Evolutionary conservation across 2,329 filamentous ascomycete species (phyloP).

Genomic region (Monosporascus sp.): DNA sequence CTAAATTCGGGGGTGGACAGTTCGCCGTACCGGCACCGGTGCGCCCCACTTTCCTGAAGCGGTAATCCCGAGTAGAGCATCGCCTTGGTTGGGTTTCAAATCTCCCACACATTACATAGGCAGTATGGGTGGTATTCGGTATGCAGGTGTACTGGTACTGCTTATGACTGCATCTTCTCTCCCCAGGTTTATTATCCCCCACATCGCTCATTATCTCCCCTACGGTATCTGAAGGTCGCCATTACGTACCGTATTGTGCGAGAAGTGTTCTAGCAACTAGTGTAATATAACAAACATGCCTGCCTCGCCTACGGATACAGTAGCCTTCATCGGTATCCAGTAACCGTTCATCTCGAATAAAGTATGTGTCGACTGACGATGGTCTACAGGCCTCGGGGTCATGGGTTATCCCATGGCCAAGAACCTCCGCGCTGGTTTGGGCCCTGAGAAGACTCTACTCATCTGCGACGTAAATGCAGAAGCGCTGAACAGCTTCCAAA

Average conservation of each 20-base stretch:
- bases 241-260: too few relatives aligned
- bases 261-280: too few relatives aligned
- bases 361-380: not conserved
- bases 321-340: slow-evolving; percentile 25
- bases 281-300: slow-evolving; percentile 4
- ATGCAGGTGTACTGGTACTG: too few relatives aligned
- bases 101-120: too few relatives aligned
- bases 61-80: not conserved
- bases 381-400: slow-evolving; percentile 23
- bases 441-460: slow-evolving; percentile 17
- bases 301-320: slow-evolving; percentile 15
- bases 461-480: slow-evolving; percentile 31
- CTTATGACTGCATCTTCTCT: too few relatives aligned
- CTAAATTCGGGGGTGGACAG: not conserved
- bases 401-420: slow-evolving; percentile 32
- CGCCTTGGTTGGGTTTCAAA: too few relatives aligned
- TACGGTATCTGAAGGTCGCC: too few relatives aligned
- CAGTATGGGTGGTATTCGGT: too few relatives aligned
- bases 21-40: not conserved
- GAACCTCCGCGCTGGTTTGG: slow-evolving; percentile 23
- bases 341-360: not conserved
- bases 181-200: too few relatives aligned
- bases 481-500: slow-evolving; percentile 30
- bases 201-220: too few relatives aligned
- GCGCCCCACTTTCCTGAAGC: not conserved